These are phyloP conservation scores for Scedosporium minutisporum DNA, from an alignment of 2,329 filamentous ascomycete genomes.

Conservation along the genomic window DNA sequence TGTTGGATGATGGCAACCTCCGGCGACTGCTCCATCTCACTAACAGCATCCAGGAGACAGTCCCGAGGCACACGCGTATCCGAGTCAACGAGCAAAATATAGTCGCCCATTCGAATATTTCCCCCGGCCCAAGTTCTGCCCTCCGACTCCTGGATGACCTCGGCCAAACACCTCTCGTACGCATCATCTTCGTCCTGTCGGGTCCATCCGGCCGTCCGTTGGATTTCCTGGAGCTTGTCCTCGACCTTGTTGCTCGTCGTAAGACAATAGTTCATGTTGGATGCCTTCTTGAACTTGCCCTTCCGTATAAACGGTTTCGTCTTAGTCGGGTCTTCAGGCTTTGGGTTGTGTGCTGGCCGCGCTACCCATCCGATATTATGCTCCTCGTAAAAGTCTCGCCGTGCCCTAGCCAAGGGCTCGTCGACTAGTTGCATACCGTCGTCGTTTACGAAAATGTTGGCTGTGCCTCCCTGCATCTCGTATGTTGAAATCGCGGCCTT, in stretches of 20 bases:
- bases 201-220: constrained; percentile 31
- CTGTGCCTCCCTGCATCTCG: constrained; percentile 34
- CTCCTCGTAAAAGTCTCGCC: constrained; percentile 44
- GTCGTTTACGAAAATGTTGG: constrained; percentile 51
- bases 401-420: constrained; percentile 27
- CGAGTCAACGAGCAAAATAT: constrained; percentile 58
- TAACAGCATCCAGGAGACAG: constrained; percentile 59
- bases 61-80: constrained; percentile 60
- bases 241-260: constrained; percentile 54
- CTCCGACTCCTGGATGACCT: constrained; percentile 40
- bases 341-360: constrained; percentile 41
- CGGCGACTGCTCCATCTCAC: constrained; percentile 60
- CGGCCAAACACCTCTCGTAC: constrained; percentile 38
- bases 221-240: constrained; percentile 38
- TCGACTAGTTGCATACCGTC: constrained; percentile 49
- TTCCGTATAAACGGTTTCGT: constrained; percentile 38
- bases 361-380: constrained; percentile 49
- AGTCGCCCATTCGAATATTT: constrained; percentile 51
- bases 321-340: constrained; percentile 33
- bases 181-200: constrained; percentile 36
- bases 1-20: constrained; percentile 66
- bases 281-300: constrained; percentile 57
- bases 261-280: constrained; percentile 60
- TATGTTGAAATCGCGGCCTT: constrained; percentile 40
- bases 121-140: constrained; percentile 48